Percentiles rank a stretch among this genome's conserved stretches.
Conservation (phyloP, 2,329 filamentous ascomycete genomes). For the Mycosphaerella sp. region DNA sequence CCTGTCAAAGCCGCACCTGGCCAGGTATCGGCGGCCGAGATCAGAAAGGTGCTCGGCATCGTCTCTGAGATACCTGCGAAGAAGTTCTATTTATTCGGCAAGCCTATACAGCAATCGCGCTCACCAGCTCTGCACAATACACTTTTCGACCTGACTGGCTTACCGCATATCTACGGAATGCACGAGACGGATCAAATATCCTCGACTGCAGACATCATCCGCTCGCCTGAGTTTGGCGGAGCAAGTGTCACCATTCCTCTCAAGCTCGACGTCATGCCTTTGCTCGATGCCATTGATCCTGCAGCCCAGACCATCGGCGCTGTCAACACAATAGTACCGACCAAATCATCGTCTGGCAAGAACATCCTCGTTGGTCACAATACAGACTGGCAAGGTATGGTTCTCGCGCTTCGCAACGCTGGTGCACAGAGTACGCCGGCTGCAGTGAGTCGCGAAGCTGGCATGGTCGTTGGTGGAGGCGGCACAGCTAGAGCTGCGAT, state of each 20-base stretch:
- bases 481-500: slow-evolving; percentile 89
- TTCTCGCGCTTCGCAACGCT: slow-evolving; percentile 64
- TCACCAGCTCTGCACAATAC: slow-evolving; percentile 88
- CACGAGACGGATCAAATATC: slow-evolving; percentile 65
- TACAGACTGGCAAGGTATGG: slow-evolving; percentile 94
- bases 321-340: slow-evolving; percentile 83
- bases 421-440: slow-evolving; percentile 48
- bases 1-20: slow-evolving; percentile 91
- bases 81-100: slow-evolving; percentile 82
- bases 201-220: slow-evolving; percentile 61
- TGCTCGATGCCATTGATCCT: slow-evolving; percentile 73
- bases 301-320: slow-evolving; percentile 81
- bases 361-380: slow-evolving; percentile 70
- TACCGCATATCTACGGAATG: slow-evolving; percentile 75
- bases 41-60: slow-evolving; percentile 69
- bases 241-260: slow-evolving; percentile 94
- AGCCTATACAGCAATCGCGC: slow-evolving; percentile 71
- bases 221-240: slow-evolving; percentile 72
- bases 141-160: slow-evolving; percentile 67
- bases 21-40: slow-evolving; percentile 84
- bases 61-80: slow-evolving; percentile 71
- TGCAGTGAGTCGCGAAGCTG: slow-evolving; percentile 45
- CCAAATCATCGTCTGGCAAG: slow-evolving; percentile 35
- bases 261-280: slow-evolving; percentile 77
- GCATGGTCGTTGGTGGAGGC: slow-evolving; percentile 81